Evolutionary conservation across 164 flowering plant species (phyloP).

Genomic region (Tinospora cordifolia): DNA sequence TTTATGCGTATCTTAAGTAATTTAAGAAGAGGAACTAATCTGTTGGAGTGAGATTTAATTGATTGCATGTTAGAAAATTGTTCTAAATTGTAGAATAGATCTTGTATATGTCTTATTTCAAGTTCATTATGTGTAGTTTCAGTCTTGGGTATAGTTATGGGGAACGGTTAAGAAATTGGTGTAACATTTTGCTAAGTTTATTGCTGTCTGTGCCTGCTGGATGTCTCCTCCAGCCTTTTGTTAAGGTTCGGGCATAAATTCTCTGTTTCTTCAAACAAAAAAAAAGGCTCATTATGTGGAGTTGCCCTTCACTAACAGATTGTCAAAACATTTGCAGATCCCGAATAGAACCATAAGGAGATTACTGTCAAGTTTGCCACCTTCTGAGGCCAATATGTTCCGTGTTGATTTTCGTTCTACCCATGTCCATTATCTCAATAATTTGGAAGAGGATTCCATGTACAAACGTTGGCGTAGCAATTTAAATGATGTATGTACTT

Average conservation of each 20-base stretch:
- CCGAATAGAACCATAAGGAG: slow-evolving; percentile 52
- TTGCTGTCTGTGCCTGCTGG: too few relatives aligned
- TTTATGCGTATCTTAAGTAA: not conserved
- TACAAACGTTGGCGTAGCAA: slow-evolving; percentile 89
- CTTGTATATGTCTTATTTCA: not conserved
- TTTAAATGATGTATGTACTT: slow-evolving; percentile 62
- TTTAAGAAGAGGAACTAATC: not conserved
- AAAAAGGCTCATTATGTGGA: not conserved
- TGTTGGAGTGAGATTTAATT: not conserved
- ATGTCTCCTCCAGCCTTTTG: too few relatives aligned
- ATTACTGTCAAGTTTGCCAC: slow-evolving; percentile 52
- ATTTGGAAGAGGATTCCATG: slow-evolving; percentile 92
- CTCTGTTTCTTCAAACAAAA: too few relatives aligned
- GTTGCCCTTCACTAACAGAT: slow-evolving; percentile 8
- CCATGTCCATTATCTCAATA: slow-evolving; percentile 87
- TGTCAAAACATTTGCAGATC: slow-evolving; percentile 41
- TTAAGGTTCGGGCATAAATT: too few relatives aligned
- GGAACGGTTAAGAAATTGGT: too few relatives aligned
- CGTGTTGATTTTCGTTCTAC: slow-evolving; percentile 88
- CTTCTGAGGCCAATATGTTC: slow-evolving; percentile 49
- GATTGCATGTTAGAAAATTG: not conserved
- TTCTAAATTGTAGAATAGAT: not conserved
- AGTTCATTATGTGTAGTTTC: not conserved
- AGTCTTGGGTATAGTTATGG: too few relatives aligned
- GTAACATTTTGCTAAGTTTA: too few relatives aligned